Evolutionary conservation across 306 rosid species (phyloP).

Genomic region (Fagus crenata): DNA sequence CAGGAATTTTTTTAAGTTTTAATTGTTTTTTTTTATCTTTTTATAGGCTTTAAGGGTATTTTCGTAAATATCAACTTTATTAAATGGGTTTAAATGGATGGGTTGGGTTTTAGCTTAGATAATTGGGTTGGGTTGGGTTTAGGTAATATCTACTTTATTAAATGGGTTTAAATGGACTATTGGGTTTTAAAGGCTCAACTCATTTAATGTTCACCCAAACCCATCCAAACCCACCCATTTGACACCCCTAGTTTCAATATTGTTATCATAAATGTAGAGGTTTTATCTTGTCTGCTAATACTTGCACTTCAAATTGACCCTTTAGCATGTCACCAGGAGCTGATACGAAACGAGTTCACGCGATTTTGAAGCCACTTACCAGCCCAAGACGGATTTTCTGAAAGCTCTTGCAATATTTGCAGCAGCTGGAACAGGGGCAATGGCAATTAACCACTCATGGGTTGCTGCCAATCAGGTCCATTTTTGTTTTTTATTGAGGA

Average conservation of each 20-base stretch:
- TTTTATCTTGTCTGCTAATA: constrained; percentile 16
- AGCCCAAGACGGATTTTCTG: constrained; percentile 79
- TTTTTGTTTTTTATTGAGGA: constrained; percentile 21
- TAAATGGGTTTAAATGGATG: no score
- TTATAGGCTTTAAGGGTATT: no score
- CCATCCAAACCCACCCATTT: no score
- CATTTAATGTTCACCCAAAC: no score
- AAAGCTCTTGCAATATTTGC: constrained; percentile 81
- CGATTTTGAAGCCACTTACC: constrained; percentile 59
- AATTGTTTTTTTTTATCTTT: no score
- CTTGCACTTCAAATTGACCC: constrained; percentile 19
- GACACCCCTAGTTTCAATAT: constrained; percentile 2
- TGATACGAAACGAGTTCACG: constrained; percentile 58
- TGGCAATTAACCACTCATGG: constrained; percentile 93
- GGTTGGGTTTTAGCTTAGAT: no score
- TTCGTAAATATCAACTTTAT: no score
- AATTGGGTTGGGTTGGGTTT: no score
- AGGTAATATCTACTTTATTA: no score
- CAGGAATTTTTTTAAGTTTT: no score
- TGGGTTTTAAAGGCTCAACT: no score
- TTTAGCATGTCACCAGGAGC: constrained; percentile 50
- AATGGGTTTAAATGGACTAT: no score
- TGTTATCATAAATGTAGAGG: constrained; percentile 12
- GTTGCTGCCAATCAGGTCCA: constrained; percentile 93
- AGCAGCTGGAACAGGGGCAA: constrained; percentile 63